phyloP scores from a whole-genome alignment of 495 filamentous ascomycete genomes.

The Penicillium desertorum region DNA sequence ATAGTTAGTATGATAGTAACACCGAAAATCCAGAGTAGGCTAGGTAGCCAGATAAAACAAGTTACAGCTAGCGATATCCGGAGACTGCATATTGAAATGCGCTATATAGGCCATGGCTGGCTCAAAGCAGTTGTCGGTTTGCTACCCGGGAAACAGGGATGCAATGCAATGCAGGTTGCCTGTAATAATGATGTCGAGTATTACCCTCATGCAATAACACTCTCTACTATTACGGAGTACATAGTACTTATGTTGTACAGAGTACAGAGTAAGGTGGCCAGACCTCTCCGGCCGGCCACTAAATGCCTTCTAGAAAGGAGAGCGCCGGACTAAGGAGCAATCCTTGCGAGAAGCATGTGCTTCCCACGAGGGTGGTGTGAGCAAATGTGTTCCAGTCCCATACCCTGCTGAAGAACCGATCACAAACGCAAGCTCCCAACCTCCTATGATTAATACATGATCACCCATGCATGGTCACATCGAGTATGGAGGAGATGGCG shows the following conservation, averaged over 20 bases:
- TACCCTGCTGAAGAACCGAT: conserved; percentile 7
- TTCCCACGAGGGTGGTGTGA: conserved; percentile 3
- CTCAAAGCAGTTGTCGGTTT: neutral
- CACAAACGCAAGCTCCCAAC: neutral
- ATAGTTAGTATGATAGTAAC: neutral
- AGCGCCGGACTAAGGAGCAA: neutral
- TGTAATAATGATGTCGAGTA: conserved; percentile 13
- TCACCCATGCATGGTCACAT: conserved; percentile 25
- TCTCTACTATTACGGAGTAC: neutral
- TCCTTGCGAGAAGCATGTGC: conserved; percentile 1
- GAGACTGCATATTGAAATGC: neutral
- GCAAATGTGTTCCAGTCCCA: neutral
- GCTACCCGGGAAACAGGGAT: conserved; percentile 4
- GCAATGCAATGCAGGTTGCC: conserved; percentile 13
- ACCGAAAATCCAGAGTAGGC: neutral
- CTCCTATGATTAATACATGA: conserved; percentile 9
- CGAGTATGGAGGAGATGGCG: conserved; percentile 5
- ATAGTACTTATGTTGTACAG: neutral
- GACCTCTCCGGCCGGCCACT: conserved; percentile 3
- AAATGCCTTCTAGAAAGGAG: conserved; percentile 9
- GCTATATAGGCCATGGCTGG: neutral
- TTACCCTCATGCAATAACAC: conserved; percentile 4
- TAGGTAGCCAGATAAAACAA: neutral
- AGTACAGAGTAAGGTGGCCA: neutral
- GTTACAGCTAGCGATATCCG: neutral